Percentiles rank a stretch among this genome's conserved stretches.
Conservation (phyloP, 2,329 filamentous ascomycete genomes). For the Epichloe brachyelytri region DNA sequence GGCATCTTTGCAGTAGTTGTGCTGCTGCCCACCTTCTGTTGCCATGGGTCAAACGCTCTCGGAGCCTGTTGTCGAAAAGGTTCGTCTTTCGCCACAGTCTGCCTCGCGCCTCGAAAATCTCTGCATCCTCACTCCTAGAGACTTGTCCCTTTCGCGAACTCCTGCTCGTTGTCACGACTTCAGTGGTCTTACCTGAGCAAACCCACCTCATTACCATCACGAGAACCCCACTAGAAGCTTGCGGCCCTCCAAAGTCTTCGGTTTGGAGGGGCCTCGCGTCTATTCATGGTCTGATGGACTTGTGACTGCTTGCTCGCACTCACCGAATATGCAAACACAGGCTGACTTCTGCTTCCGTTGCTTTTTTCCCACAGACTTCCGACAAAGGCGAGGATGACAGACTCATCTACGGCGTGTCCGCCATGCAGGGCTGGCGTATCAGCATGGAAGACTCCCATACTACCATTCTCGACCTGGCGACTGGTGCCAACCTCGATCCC, state of each 20-base stretch:
- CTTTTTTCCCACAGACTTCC: slow-evolving; percentile 50
- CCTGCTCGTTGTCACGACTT: neutral
- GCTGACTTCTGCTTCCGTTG: slow-evolving; percentile 14
- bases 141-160: neutral
- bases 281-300: neutral
- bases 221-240: slow-evolving; percentile 1
- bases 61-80: slow-evolving; percentile 98
- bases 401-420: slow-evolving; percentile 85
- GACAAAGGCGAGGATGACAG: slow-evolving; percentile 85
- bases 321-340: neutral
- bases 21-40: slow-evolving; percentile 16
- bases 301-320: too few relatives aligned
- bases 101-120: neutral
- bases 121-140: neutral
- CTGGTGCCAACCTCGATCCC: slow-evolving; percentile 42
- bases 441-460: slow-evolving; percentile 98
- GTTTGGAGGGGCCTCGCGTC: slow-evolving; percentile 2
- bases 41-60: slow-evolving; percentile 97
- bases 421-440: slow-evolving; percentile 99
- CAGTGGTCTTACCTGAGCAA: neutral
- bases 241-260: neutral
- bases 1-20: slow-evolving; percentile 14
- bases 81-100: slow-evolving; percentile 25
- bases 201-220: neutral
- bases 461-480: slow-evolving; percentile 66